Evolutionary conservation across 345 rosid genomes (phyloP), one percentile per base, ranked within the genome.

Genomic region (Jatropha curcas): DNA sequence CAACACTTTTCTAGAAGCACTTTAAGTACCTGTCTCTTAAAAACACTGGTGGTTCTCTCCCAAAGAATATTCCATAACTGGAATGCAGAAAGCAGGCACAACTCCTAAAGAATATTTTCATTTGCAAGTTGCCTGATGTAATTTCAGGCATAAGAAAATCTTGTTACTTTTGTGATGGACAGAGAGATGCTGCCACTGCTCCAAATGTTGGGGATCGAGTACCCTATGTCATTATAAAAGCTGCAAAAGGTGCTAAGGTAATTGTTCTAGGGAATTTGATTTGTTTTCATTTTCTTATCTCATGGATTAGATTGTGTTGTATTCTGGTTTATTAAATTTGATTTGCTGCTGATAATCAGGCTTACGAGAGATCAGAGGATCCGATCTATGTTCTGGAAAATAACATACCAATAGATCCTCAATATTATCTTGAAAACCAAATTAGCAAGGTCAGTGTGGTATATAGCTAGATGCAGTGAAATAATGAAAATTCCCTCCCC

Each of bases 201-300:
- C 99, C 99, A 80, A 92, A 84, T 84, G 94, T 95, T 77, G 99
- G 99, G 80, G 99, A 95, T 83, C 92, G 98, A 33, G 99, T 95
- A 50, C 98, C 98, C 1, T 95, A 89, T 76, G 99, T 95, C 76
- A 91, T 92, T 63, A 79, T 95, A 70, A 89, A 91, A 82, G 97
- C 92, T 83, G 88, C 94, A 64, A 95, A 92, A 86, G 99, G 99
- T 57, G 99, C 99, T 68, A 95, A 92, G 99, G 99, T 91, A 78
- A 60, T 50, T 48, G 64, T 68, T 74, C 53, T 72, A 34, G 41
- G 13, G 20, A 30, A 31, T 68, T 5, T 37, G 34, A 34, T 53
- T 41, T 65, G 13, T 30, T 61, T 35, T 45, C n/a, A 35, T 56
- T 65, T 31, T 34, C 22, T 17, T 55, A 20, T 60, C 11, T 65